Conservation (phyloP, 1,284 basidiomycete species). For the Macrocystidia cucumis region DNA sequence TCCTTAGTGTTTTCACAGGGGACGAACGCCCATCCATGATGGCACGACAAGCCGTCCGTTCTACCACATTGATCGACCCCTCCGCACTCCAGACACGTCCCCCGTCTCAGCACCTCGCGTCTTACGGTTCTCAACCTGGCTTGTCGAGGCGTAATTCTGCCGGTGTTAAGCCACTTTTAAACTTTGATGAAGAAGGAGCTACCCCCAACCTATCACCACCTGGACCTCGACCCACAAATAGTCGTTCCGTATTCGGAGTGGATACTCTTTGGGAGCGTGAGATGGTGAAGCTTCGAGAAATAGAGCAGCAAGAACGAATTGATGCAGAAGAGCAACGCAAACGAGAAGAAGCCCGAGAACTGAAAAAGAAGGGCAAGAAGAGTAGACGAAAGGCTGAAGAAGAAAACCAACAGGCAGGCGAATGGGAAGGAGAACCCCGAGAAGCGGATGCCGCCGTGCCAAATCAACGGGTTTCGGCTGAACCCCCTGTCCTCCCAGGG, state of each 20-base stretch:
- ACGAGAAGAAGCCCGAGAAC: constrained; percentile 36
- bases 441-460: too few relatives aligned
- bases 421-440: constrained; percentile 8
- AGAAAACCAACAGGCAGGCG: constrained; percentile 9
- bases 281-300: constrained; percentile 63
- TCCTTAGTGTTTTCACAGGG: constrained; percentile 58
- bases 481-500: constrained; percentile 47
- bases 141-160: constrained; percentile 40
- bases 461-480: constrained; percentile 28
- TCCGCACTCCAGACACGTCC: constrained; percentile 43
- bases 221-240: constrained; percentile 26
- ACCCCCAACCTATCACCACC: constrained; percentile 14
- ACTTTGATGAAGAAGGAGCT: constrained; percentile 45
- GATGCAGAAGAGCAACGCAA: constrained; percentile 40
- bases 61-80: constrained; percentile 69
- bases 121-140: constrained; percentile 30
- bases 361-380: constrained; percentile 32
- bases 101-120: constrained; percentile 31
- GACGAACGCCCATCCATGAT: constrained; percentile 82
- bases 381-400: constrained; percentile 29
- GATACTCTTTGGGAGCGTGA: constrained; percentile 79
- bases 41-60: constrained; percentile 49
- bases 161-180: constrained; percentile 49
- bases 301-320: constrained; percentile 54
- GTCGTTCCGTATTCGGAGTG: constrained; percentile 74